phyloP scores from a whole-genome alignment of 495 filamentous ascomycete species.

The Entonaema liquescens region DNA sequence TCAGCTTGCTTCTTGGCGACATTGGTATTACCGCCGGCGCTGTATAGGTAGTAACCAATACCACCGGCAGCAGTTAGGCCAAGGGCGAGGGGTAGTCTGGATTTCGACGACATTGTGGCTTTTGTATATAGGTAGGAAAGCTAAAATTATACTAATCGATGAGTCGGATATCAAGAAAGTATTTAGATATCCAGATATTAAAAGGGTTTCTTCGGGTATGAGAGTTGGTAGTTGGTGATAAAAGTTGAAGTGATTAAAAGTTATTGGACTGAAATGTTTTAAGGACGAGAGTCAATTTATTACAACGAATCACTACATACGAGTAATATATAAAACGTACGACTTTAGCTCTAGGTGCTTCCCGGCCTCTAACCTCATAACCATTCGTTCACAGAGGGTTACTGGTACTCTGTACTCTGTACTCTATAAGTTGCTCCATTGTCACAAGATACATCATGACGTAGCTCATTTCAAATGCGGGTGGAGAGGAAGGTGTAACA shows the following conservation, averaged over 20 bases:
- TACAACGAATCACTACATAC: constrained; percentile 21
- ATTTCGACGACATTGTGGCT: constrained; percentile 61
- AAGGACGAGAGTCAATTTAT: constrained; percentile 20
- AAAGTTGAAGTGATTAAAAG: constrained; percentile 25
- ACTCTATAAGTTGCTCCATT: constrained; percentile 27
- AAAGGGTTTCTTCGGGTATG: not conserved
- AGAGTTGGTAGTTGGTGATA: not conserved
- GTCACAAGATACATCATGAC: constrained; percentile 42
- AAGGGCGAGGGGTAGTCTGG: constrained; percentile 63
- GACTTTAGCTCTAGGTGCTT: constrained; percentile 24
- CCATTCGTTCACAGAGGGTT: constrained; percentile 32
- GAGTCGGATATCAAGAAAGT: constrained; percentile 1
- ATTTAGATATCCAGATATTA: not conserved
- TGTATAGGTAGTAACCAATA: constrained; percentile 91
- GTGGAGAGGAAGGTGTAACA: constrained; percentile 25
- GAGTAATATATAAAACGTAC: constrained; percentile 20
- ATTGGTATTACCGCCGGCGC: constrained; percentile 82
- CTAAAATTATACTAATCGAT: constrained; percentile 9
- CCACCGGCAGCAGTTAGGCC: constrained; percentile 71
- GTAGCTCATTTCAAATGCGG: constrained; percentile 25
- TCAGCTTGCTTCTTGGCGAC: constrained; percentile 83
- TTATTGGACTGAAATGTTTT: constrained; percentile 23
- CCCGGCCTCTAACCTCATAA: constrained; percentile 5
- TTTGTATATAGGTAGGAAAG: constrained; percentile 22
- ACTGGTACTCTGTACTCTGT: constrained; percentile 16